Conservation (phyloP, 495 filamentous ascomycete species). For the Penicillium canariense region DNA sequence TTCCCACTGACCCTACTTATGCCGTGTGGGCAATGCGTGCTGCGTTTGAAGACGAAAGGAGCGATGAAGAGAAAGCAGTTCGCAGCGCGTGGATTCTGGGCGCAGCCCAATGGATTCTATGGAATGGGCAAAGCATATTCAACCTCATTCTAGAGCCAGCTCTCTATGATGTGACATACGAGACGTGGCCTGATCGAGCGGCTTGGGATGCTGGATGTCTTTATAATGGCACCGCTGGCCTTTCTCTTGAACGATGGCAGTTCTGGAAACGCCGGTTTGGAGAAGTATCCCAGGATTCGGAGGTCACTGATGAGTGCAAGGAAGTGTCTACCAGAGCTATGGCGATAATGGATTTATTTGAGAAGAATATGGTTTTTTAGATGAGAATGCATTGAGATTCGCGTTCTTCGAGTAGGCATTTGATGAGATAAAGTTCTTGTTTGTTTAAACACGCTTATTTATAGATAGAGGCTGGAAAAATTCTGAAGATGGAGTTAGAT, state of each 20-base stretch:
- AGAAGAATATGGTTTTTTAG: constrained; percentile 2
- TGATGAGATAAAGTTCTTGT: neutral
- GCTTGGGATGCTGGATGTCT: neutral
- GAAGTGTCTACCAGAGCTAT: neutral
- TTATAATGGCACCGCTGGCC: neutral
- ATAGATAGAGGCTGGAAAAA: constrained; percentile 12
- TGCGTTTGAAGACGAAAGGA: neutral
- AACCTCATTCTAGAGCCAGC: neutral
- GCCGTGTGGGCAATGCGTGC: constrained; percentile 7
- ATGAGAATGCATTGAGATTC: neutral
- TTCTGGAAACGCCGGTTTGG: neutral
- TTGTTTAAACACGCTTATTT: neutral
- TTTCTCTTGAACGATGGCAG: constrained; percentile 1
- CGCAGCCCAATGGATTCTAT: constrained; percentile 4
- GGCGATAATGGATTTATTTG: constrained; percentile 3
- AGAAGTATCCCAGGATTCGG: neutral
- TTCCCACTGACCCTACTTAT: constrained; percentile 2
- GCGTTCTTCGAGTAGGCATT: neutral
- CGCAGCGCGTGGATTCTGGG: constrained; percentile 6
- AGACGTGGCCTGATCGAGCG: neutral
- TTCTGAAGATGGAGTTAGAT: neutral
- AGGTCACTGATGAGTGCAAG: constrained; percentile 2
- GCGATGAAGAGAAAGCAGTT: neutral
- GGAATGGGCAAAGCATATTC: constrained; percentile 5
- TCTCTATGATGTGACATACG: constrained; percentile 1